Base-by-base conservation (phyloP, 805 yeast species). In the Starmerella etchellsii region DNA sequence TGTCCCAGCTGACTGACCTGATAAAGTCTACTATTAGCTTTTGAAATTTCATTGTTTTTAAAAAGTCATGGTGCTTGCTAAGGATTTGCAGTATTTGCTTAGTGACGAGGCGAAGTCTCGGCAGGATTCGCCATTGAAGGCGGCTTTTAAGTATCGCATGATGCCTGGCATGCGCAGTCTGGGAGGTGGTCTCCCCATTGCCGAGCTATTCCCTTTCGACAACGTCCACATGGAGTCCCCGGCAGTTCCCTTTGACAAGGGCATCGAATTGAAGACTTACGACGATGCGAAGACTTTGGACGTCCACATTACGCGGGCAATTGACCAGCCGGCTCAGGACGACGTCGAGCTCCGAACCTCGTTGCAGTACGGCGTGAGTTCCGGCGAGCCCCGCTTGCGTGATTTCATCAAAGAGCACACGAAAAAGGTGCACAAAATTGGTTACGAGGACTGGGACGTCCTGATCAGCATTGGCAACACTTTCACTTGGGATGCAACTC, bases 131-230 rank as follows among this genome's bases (percentile, higher is more conserved):
- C 78, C 83, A 13, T 70, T 88, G 62, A 88, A 91, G 65, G 64
- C 74, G 30, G 93, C 94, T 15, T 83, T 88, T 68, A 76, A 75
- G 57, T 79, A 81, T 66, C 79, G 67, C 55, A 65, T 67, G 32
- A 70, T 73, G 48, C 95, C 94, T 26, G 74, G 78, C 39, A 68
- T 91, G 56, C 76, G 84, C 42, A 87, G 85, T 58, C 71, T 88
- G 41, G 97, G 96, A 41, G 98, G 97, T 54, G 98, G 98, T 7
- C 71, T 88, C 53, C 98, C 98, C 13, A 65, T 83, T 59, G 66
- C 95, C 21, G 88, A 81, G 48, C 81, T 82, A 63, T 88, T 88
- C 71, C 97, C 98, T 33, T 83, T 88, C 71, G 83, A 85, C 54
- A 73, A 75, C 50, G 59, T 88, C 43, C 59, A 69, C 19, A 78